Base-by-base conservation (phyloP, 2,329 filamentous ascomycete genomes). In the Alternaria panax region DNA sequence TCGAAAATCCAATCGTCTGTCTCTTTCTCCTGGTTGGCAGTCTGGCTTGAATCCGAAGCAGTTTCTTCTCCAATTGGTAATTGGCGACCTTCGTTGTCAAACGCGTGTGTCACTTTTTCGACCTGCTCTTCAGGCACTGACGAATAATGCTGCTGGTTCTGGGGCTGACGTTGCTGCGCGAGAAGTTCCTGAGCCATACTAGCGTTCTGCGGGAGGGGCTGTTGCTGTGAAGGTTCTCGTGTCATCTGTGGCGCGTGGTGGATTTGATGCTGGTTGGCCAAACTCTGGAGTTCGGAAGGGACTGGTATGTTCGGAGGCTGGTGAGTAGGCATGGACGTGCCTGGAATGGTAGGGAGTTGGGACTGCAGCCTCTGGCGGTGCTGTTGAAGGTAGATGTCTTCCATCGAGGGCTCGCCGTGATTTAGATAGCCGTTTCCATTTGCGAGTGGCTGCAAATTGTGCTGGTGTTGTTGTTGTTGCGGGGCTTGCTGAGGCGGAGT, bases 1-100 rank as follows among this genome's bases (percentile, higher is more conserved):
- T 97, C 92, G 68, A 99, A 99, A 72, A 96, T 93, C 95, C 95
- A 99, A 8, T 87, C 92, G 71, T 97, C 93, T 0, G 80, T 61
- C 72, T 88, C 85, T 53, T 87, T 83, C 7, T 56, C 55, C 40
- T 62, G 57, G 24, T 79, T 71, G 16, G 80, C 67, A 36, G 82
- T 80, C 43, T 80, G 81, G 20, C 58, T 66, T 56, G 53, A 74
- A 64, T 41, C 57, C 12, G 57, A n/a, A 11, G 51, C 54, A n/a
- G 74, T 66, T n/a, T 82, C 80, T 48, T 84, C 82, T 61, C 77
- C 79, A 5, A 67, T 62, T 3, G 78, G 70, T 47, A 86, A 78
- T 48, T 84, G 83, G 48, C 85, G 80, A 20, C 86, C 86, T 67
- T 85, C 85, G 24, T 80, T 79, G 69, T 90, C 87, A 64, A 84